phyloP scores from a whole-genome alignment of 2,329 filamentous ascomycete species.

The Akanthomyces uredinophilus region DNA sequence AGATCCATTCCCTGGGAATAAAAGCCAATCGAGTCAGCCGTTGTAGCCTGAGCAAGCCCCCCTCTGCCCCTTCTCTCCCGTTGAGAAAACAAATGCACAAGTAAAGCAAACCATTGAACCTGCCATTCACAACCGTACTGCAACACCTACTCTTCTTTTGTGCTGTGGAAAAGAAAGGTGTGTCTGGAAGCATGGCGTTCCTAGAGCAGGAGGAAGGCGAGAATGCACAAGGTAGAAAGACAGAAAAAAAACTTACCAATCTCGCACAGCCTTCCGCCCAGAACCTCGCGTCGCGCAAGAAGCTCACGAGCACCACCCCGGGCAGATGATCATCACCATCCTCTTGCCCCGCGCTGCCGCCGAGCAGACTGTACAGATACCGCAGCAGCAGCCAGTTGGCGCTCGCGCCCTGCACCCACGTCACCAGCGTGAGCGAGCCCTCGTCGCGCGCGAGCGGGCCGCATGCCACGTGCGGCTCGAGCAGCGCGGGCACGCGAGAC shows the following conservation, averaged over 20 bases:
- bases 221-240: too few relatives aligned
- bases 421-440: conserved; percentile 58
- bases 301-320: conserved; percentile 73
- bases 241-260: conserved; percentile 42
- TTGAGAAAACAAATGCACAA: too few relatives aligned
- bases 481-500: conserved; percentile 53
- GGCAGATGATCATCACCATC: too few relatives aligned
- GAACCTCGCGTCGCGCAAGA: conserved; percentile 71
- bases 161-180: too few relatives aligned
- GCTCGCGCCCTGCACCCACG: conserved; percentile 59
- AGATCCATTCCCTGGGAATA: conserved; percentile 62
- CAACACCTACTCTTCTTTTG: too few relatives aligned
- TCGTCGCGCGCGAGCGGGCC: conserved; percentile 46
- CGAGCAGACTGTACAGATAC: conserved; percentile 35
- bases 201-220: too few relatives aligned
- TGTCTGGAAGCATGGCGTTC: background rate
- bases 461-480: conserved; percentile 54
- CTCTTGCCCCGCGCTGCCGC: conserved; percentile 18
- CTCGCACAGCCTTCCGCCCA: conserved; percentile 69
- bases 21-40: background rate
- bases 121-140: too few relatives aligned
- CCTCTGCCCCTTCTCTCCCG: too few relatives aligned
- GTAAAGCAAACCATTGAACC: background rate
- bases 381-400: conserved; percentile 62
- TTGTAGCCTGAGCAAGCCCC: background rate